A percentile compares a stretch with the other conserved stretches of the same genome.
Conservation (phyloP, 768 basidiomycete species). For the Tulasnella sp. region DNA sequence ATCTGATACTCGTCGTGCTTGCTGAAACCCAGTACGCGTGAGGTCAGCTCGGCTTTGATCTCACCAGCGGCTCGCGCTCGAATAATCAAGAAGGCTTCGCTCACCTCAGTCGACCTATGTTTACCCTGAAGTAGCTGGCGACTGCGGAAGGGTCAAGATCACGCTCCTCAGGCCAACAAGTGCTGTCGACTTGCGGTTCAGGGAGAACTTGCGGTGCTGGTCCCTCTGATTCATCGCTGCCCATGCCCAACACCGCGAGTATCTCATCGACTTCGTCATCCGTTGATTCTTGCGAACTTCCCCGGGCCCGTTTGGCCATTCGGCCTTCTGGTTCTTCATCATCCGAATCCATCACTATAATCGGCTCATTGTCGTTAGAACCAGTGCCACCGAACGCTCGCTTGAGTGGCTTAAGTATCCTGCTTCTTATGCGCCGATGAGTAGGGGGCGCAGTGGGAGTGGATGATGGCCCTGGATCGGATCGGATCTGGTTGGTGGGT, state of each 20-base stretch:
- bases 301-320: not conserved
- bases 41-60: too few species aligned
- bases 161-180: not conserved
- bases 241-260: not conserved
- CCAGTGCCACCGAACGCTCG: not conserved
- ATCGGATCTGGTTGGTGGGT: too few species aligned
- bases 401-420: not conserved
- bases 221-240: not conserved
- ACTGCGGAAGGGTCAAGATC: constrained; percentile 28
- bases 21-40: too few species aligned
- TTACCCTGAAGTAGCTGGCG: constrained; percentile 43
- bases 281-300: too few species aligned
- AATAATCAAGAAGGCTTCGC: constrained; percentile 21
- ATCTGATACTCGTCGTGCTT: constrained; percentile 61
- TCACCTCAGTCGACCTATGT: constrained; percentile 35
- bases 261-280: too few species aligned
- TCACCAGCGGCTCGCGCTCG: too few species aligned
- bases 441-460: not conserved
- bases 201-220: too few species aligned
- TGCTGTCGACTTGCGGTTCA: too few species aligned
- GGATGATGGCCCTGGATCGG: not conserved
- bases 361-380: not conserved
- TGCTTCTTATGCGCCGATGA: too few species aligned
- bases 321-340: not conserved
- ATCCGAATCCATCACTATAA: not conserved